Base-by-base conservation (phyloP, 2,329 filamentous ascomycete species). In the Colletotrichum sublineola region DNA sequence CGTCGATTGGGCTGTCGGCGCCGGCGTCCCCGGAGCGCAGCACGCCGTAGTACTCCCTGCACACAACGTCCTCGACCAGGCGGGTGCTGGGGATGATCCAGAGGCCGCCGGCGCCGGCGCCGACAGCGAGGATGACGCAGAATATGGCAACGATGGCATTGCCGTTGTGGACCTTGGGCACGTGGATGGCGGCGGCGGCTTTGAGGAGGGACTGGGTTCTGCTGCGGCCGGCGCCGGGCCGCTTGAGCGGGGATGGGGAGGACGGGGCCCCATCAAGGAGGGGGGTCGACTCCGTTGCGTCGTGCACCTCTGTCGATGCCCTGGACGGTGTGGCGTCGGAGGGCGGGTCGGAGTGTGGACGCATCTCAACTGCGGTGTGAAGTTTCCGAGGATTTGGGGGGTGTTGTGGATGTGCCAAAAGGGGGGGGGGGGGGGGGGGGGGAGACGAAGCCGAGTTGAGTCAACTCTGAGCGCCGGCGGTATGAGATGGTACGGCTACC, bases 61-160 rank as follows among this genome's bases (percentile, higher is more conserved):
- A 84, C 29, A 83, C 74, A 44, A 83, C 80, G 74, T 84, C 81
- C 71, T 84, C 83, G 52, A 79, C 79, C 38, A 82, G 77, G 55
- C 82, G 78, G 8, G 80, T 78, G 52, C 75, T 73, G 20, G 82
- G 79, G 36, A 84, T 79, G 11, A 68, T 74, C 66, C 76, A 77
- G 36, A 84, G 76, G 3, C 76, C 77, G n/a, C 75, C 76, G 2
- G 79, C 75, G 42, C 77, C 75, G 2, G 77, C 74, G 3, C 77
- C 72, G 18, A 81, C 38, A 53, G 84, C 78, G 14, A 82, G 73
- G 3, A 81, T 75, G 29, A 75, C 57, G 18, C 78, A 77, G 12
- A 82, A 69, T 24, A 84, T 73, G 61, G 76, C 74, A 18, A 80
- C 76, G 29, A 83, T 79, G 40, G 71, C 33, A 24, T 68, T 29